Evolutionary conservation across 495 filamentous ascomycete species (phyloP).

Genomic region (Glarea lozoyensis): DNA sequence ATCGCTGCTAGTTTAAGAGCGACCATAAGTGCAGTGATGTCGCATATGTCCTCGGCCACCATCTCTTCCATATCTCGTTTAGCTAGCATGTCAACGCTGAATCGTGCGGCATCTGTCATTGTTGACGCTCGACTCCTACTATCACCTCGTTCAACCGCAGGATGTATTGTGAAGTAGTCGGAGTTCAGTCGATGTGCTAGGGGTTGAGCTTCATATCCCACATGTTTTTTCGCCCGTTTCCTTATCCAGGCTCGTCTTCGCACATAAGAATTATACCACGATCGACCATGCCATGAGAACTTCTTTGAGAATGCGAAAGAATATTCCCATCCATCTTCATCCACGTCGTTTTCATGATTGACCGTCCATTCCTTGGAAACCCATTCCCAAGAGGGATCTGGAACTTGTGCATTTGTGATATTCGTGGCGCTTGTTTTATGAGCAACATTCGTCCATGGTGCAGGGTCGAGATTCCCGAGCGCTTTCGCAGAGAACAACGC

Average conservation of each 20-base stretch:
- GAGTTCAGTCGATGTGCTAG: conserved; percentile 58
- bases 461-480: conserved; percentile 77
- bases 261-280: conserved; percentile 90
- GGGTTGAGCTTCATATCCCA: conserved; percentile 24
- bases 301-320: conserved; percentile 69
- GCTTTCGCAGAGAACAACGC: conserved; percentile 80
- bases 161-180: conserved; percentile 82
- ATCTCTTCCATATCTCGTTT: conserved; percentile 15
- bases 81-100: conserved; percentile 6
- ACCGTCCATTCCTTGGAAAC: conserved; percentile 91
- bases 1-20: conserved; percentile 60
- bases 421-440: conserved; percentile 70
- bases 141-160: conserved; percentile 9
- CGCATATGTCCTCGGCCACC: conserved; percentile 46
- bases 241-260: conserved; percentile 82
- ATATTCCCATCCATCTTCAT: conserved; percentile 95
- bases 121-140: conserved; percentile 14
- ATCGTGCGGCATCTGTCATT: conserved; percentile 7
- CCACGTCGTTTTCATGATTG: conserved; percentile 78
- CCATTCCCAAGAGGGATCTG: conserved; percentile 96
- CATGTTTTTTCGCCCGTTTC: conserved; percentile 58
- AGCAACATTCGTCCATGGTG: conserved; percentile 73
- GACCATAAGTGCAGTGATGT: conserved; percentile 56
- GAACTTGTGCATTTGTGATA: conserved; percentile 83
- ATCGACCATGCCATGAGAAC: conserved; percentile 85